A percentile compares a stretch with the other conserved stretches of the same genome.
phyloP scores from a whole-genome alignment of 2,329 filamentous ascomycete species.

The Leptographium galeiforme region DNA sequence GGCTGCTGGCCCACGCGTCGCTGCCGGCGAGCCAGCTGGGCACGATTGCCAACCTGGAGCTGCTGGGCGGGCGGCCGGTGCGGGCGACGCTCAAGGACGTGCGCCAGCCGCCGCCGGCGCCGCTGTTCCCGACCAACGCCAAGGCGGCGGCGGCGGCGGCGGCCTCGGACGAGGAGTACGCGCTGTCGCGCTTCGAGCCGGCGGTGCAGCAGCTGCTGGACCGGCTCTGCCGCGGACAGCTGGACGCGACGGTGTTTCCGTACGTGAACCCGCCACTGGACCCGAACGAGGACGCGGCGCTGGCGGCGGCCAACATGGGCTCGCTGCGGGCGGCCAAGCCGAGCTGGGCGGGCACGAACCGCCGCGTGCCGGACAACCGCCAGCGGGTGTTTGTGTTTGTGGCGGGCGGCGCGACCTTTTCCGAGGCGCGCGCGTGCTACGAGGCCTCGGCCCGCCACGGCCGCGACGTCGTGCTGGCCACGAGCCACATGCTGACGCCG shows the following conservation, averaged over 20 bases:
- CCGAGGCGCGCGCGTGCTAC: constrained; percentile 80
- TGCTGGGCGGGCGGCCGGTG: constrained; percentile 64
- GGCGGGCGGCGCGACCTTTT: constrained; percentile 89
- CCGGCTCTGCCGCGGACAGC: constrained; percentile 48
- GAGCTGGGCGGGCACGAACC: constrained; percentile 80
- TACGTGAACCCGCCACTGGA: constrained; percentile 60
- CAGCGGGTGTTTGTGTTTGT: constrained; percentile 90
- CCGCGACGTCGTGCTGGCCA: constrained; percentile 76
- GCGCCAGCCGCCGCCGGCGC: constrained; percentile 45
- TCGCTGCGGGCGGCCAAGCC: constrained; percentile 86
- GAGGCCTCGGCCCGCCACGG: constrained; percentile 60
- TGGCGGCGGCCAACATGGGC: constrained; percentile 36
- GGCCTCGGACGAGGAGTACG: constrained; percentile 49
- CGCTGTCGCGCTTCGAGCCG: constrained; percentile 77
- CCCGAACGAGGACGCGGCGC: constrained; percentile 39
- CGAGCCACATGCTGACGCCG: constrained; percentile 86
- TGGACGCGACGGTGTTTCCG: constrained; percentile 56
- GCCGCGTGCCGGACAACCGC: constrained; percentile 62
- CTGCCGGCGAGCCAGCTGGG: constrained; percentile 62
- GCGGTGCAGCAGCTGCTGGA: constrained; percentile 75
- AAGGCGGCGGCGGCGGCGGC: constrained; percentile 16
- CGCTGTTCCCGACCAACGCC: constrained; percentile 59
- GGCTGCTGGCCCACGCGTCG: constrained; percentile 70
- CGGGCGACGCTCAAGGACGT: constrained; percentile 58
- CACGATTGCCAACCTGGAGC: constrained; percentile 62